Evolutionary conservation across 441 rosid species (phyloP).

Genomic region (Jatropha multifida): DNA sequence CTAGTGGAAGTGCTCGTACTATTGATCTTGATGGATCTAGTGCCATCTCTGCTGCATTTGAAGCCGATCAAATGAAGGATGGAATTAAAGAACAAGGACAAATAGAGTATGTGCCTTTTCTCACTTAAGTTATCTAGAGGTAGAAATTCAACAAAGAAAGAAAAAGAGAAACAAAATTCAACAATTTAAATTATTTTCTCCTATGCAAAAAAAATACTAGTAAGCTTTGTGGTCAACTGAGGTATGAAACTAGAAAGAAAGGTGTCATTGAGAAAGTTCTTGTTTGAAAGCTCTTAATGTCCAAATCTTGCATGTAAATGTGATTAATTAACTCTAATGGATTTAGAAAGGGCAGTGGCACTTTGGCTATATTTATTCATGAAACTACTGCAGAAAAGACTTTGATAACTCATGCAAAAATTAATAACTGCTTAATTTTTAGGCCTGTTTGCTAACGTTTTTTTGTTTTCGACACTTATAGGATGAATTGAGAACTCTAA

Average conservation of each 20-base stretch:
- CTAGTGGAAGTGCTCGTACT: conserved; percentile 23
- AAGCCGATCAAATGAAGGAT: conserved; percentile 32
- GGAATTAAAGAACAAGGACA: conserved; percentile 30
- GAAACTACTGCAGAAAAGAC: not conserved
- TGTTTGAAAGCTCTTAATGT: conserved; percentile 5
- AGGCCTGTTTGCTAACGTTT: no score
- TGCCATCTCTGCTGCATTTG: conserved; percentile 37
- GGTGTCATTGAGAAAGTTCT: not conserved
- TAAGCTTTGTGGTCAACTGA: not conserved
- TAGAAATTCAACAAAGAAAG: not conserved
- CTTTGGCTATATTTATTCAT: not conserved
- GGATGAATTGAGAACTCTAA: not conserved
- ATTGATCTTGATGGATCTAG: conserved; percentile 36
- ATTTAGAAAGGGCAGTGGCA: not conserved
- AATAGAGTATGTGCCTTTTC: conserved; percentile 39
- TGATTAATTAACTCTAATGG: not conserved
- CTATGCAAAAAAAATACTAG: not conserved
- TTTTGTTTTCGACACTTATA: not conserved
- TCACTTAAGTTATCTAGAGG: conserved; percentile 14
- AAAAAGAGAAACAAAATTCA: not conserved
- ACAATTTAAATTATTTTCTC: not conserved
- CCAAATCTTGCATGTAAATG: not conserved
- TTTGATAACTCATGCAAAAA: not conserved
- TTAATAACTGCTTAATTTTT: no score
- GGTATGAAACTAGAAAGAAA: not conserved